These are phyloP conservation scores for Pisolithus tinctorius DNA, from an alignment of 768 basidiomycete genomes.

Conservation along the genomic window DNA sequence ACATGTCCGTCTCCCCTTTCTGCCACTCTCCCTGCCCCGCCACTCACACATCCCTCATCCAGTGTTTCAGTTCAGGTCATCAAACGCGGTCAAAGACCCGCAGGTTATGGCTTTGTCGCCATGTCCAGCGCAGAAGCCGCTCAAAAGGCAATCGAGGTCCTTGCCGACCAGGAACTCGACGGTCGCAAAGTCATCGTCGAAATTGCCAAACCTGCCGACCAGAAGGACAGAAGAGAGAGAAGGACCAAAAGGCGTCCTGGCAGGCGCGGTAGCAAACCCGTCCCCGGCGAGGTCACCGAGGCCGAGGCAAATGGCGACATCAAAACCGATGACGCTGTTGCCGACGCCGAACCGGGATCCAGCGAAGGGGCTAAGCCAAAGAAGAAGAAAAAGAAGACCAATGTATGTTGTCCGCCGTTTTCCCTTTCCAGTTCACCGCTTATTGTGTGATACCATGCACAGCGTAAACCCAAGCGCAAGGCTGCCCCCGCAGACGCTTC, in stretches of 20 bases:
- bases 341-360: constrained; percentile 40
- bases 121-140: constrained; percentile 76
- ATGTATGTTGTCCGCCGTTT: constrained; percentile 31
- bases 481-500: constrained; percentile 29
- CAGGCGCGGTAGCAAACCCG: constrained; percentile 81
- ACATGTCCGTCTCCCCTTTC: constrained; percentile 60
- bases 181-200: constrained; percentile 86
- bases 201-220: constrained; percentile 85
- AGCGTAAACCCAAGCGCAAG: constrained; percentile 52
- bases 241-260: constrained; percentile 75
- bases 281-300: constrained; percentile 84
- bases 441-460: constrained; percentile 11
- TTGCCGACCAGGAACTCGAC: constrained; percentile 86
- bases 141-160: constrained; percentile 75
- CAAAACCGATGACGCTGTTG: constrained; percentile 44
- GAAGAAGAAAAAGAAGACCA: constrained; percentile 74
- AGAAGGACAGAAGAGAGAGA: constrained; percentile 78
- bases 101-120: constrained; percentile 92
- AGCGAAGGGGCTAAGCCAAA: constrained; percentile 59
- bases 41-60: constrained; percentile 11
- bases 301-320: constrained; percentile 81
- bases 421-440: neutral
- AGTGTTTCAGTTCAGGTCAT: constrained; percentile 85
- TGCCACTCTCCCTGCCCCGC: neutral
- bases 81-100: constrained; percentile 75